Base-by-base conservation (phyloP, 768 basidiomycete species). In the Hebeloma cylindrosporum region DNA sequence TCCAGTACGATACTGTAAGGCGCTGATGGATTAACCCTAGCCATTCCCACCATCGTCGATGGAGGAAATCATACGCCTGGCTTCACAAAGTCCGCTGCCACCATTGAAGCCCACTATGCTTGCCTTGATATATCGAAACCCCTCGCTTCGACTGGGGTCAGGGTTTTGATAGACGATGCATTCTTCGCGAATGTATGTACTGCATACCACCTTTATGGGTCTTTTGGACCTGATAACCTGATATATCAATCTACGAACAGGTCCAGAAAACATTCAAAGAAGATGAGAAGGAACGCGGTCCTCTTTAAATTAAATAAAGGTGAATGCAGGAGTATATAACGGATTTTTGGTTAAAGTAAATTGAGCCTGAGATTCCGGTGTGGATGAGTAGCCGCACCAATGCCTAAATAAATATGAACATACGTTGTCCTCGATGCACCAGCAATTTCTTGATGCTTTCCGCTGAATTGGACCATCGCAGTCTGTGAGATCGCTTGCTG, bases 11-110 rank as follows among this genome's bases (percentile, higher is more conserved):
- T 37, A 25, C 29, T 18, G 5, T 20, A 36, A 7, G 25, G 29
- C 18, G 17, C 25, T 22, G 14, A 22, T 14, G 5, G 14, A 34
- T 23, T 35, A 5, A 30, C n/a, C 20, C 5, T 14, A 89, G 88
- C 85, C 8, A 92, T 92, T 30, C 90, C 89, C 3, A 88, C 85
- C 0, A 69, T 79, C 16, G 60, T 67, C 0, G 72, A 80, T 51
- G 89, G 88, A 8, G 88, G 88, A 6, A 91, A 91, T 56, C 90
- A 92, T 53, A 91, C 90, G 0, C 66, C 65, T 2, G 80, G 68
- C 9, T 92, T 92, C 59, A 66, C 77, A n/a, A 64, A 76, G 14
- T 68, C 86, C 0, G 87, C 87, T 0, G 71, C 77, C 0, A 83
- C 79, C 0, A 60, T 68, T 3, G 68, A 65, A 21, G 79, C 88